Evolutionary conservation across 495 filamentous ascomycete genomes (phyloP).

Genomic region (Lophium mytilinum): DNA sequence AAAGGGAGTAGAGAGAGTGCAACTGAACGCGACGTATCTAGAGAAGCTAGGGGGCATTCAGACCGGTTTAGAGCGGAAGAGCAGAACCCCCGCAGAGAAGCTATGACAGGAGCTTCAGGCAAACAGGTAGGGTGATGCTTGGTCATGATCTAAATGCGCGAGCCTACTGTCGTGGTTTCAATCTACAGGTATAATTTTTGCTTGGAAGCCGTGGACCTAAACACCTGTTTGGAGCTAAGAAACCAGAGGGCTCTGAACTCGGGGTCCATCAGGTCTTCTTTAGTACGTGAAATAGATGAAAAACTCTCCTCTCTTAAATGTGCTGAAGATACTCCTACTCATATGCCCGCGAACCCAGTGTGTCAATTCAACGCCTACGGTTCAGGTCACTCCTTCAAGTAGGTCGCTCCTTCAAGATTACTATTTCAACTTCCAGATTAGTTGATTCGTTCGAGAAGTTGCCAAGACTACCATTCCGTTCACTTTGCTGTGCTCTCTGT

Average conservation of each 20-base stretch:
- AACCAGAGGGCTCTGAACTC: neutral
- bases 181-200: neutral
- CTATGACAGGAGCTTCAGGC: neutral
- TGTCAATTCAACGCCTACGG: too few species aligned
- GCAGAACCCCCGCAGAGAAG: neutral
- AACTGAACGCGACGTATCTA: constrained; percentile 38
- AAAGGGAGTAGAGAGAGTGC: constrained; percentile 47
- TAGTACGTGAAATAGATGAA: neutral
- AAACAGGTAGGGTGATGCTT: neutral
- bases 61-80: neutral
- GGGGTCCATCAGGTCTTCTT: neutral
- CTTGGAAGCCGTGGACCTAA: neutral
- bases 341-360: too few species aligned
- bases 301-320: too few species aligned
- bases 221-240: neutral
- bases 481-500: too few species aligned
- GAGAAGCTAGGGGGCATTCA: neutral
- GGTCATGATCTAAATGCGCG: neutral
- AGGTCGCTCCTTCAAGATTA: too few species aligned
- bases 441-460: too few species aligned
- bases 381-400: too few species aligned
- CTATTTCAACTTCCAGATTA: too few species aligned
- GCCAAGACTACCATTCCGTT: too few species aligned
- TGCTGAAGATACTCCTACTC: too few species aligned
- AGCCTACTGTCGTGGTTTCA: neutral